phyloP scores from a whole-genome alignment of 148 eudicot species.

The Rhododendron mucronatum region DNA sequence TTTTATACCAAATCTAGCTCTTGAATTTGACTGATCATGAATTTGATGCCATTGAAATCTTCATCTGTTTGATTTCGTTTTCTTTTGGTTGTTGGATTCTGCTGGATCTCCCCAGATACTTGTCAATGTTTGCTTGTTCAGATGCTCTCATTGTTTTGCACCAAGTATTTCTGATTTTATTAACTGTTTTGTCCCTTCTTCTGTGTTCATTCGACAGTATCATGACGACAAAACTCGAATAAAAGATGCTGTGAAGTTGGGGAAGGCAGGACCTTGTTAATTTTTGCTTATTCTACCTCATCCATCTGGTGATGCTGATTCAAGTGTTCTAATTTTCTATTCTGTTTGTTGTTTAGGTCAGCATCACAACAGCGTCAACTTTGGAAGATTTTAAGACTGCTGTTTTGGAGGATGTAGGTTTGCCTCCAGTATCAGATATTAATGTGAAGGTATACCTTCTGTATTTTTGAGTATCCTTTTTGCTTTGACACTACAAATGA shows the following conservation, averaged over 20 bases:
- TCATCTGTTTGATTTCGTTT: not conserved
- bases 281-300: not conserved
- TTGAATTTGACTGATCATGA: not conserved
- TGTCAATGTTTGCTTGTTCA: not conserved
- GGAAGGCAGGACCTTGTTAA: constrained; percentile 48
- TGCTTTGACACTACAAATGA: not conserved
- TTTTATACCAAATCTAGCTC: not conserved
- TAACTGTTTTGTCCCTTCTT: not conserved
- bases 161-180: not conserved
- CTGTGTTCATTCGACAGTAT: constrained; percentile 47
- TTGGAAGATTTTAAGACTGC: constrained; percentile 75
- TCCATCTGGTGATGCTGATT: not conserved
- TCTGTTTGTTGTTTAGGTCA: constrained; percentile 34
- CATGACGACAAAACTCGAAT: constrained; percentile 76
- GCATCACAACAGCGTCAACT: constrained; percentile 53
- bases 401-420: constrained; percentile 38
- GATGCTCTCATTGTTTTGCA: not conserved
- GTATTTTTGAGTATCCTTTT: not conserved
- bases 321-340: constrained; percentile 12
- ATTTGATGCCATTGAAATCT: not conserved
- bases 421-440: constrained; percentile 55
- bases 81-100: not conserved
- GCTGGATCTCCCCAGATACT: not conserved
- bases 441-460: constrained; percentile 61
- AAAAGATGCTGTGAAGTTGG: constrained; percentile 66